Percentiles rank a stretch among this genome's conserved stretches.
Evolutionary conservation across 1,284 basidiomycete species (phyloP).

Genomic region (Cutaneotrichosporon cyanovorans): DNA sequence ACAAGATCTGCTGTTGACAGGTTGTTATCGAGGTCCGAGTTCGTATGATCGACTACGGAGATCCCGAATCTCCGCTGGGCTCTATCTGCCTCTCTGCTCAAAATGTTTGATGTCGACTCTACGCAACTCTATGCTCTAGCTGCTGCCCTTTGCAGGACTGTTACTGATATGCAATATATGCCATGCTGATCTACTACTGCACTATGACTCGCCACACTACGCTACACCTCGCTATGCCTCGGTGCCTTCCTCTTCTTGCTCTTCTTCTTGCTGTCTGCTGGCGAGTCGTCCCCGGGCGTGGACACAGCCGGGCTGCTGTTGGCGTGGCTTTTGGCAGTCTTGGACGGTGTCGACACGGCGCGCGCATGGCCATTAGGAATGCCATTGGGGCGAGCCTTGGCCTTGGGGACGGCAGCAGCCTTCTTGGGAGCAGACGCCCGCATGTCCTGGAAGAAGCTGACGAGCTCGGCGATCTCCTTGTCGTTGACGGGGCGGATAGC

Average conservation of each 20-base stretch:
- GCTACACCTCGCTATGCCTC: conserved; percentile 10
- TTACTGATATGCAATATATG: too few relatives aligned
- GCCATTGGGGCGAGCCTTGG: not conserved
- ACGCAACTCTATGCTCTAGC: too few relatives aligned
- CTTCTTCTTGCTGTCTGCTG: conserved; percentile 11
- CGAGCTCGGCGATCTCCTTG: conserved; percentile 14
- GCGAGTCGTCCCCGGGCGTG: conserved; percentile 3
- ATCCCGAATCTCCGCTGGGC: too few relatives aligned
- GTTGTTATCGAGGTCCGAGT: too few relatives aligned
- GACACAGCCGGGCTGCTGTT: not conserved
- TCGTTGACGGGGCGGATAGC: conserved; percentile 13
- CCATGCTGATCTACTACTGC: too few relatives aligned
- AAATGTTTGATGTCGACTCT: too few relatives aligned
- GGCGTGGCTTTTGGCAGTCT: conserved; percentile 1
- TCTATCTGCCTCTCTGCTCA: too few relatives aligned
- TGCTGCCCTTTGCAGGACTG: too few relatives aligned
- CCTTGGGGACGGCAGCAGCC: conserved; percentile 1
- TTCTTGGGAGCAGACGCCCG: not conserved
- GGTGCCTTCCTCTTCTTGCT: conserved; percentile 21
- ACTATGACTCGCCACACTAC: not conserved
- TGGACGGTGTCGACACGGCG: conserved; percentile 6
- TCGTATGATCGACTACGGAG: too few relatives aligned
- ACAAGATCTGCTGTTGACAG: too few relatives aligned
- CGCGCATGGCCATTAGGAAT: conserved; percentile 4
- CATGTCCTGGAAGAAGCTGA: conserved; percentile 10